phyloP scores from a whole-genome alignment of 164 flowering plant genomes.

The Vitis rotundifolia region DNA sequence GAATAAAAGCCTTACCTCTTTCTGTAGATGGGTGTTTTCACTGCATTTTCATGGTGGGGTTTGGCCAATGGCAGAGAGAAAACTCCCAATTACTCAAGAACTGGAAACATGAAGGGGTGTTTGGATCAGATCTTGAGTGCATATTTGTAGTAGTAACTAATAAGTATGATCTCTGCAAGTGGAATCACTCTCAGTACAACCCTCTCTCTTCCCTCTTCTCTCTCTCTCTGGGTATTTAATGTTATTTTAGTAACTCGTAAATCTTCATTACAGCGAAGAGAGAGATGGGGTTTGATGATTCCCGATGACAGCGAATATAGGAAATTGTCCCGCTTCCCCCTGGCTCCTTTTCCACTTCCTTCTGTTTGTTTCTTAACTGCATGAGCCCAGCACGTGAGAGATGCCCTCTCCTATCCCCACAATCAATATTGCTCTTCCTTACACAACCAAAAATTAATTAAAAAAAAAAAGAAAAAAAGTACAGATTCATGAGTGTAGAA shows the following conservation, averaged over 20 bases:
- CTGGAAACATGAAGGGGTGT: no score
- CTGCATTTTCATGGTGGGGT: no score
- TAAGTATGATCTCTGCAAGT: background rate
- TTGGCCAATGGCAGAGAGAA: no score
- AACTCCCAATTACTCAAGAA: no score
- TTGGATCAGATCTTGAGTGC: no score
- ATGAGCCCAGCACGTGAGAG: conserved; percentile 17
- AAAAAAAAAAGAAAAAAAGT: no score
- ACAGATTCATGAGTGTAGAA: no score
- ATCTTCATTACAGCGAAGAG: background rate
- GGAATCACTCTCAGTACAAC: background rate
- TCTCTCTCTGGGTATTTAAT: background rate
- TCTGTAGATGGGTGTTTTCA: no score
- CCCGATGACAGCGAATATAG: conserved; percentile 57
- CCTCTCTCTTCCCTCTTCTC: background rate
- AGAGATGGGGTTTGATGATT: conserved; percentile 27
- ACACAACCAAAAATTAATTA: no score
- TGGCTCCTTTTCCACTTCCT: conserved; percentile 5
- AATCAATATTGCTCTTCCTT: no score
- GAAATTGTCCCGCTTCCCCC: conserved; percentile 30
- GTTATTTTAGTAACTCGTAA: conserved; percentile 5
- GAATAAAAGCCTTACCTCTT: no score
- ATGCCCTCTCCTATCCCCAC: background rate
- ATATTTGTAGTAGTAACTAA: no score
- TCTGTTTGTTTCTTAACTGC: conserved; percentile 1